A percentile compares a stretch with the other conserved stretches of the same genome.
These are phyloP conservation scores for Phaseolus coccineus DNA, from an alignment of 331 rosid genomes.

Conservation along the genomic window DNA sequence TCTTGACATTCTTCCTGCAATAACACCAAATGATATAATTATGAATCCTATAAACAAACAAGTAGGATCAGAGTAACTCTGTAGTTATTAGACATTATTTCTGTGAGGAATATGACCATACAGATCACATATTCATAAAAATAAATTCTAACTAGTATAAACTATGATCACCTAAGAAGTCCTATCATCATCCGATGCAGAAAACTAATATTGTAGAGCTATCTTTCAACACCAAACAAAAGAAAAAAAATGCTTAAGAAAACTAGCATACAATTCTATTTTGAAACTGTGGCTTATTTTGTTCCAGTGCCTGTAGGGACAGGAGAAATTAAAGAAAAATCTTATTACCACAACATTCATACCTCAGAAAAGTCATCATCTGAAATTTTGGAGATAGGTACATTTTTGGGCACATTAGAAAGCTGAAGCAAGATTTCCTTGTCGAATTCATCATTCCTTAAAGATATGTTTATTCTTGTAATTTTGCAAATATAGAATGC, in stretches of 20 bases:
- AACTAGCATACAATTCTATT: too few species aligned
- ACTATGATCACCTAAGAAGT: too few species aligned
- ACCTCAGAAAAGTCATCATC: constrained; percentile 84
- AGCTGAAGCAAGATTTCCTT: constrained; percentile 62
- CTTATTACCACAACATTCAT: constrained; percentile 38
- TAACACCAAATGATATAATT: constrained; percentile 26
- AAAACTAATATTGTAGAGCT: constrained; percentile 1
- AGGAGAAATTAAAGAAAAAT: constrained; percentile 21
- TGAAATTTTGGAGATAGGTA: constrained; percentile 67
- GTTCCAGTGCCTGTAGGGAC: constrained; percentile 31
- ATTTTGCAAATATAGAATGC: constrained; percentile 38
- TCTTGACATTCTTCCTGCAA: constrained; percentile 63
- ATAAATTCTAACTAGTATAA: background rate
- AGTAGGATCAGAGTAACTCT: background rate
- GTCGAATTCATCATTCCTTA: constrained; percentile 46
- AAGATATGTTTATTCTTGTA: constrained; percentile 59
- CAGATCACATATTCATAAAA: constrained; percentile 32
- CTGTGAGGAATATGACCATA: background rate
- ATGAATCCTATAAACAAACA: constrained; percentile 23
- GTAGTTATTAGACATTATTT: background rate
- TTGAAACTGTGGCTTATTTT: constrained; percentile 3
- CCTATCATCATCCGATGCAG: too few species aligned
- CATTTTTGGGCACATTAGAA: constrained; percentile 54
- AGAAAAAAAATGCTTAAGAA: background rate
- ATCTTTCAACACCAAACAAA: constrained; percentile 4